A percentile compares a stretch with the other conserved stretches of the same genome.
phyloP scores from a whole-genome alignment of 148 eudicot species.

The Chenopodium quinoa region DNA sequence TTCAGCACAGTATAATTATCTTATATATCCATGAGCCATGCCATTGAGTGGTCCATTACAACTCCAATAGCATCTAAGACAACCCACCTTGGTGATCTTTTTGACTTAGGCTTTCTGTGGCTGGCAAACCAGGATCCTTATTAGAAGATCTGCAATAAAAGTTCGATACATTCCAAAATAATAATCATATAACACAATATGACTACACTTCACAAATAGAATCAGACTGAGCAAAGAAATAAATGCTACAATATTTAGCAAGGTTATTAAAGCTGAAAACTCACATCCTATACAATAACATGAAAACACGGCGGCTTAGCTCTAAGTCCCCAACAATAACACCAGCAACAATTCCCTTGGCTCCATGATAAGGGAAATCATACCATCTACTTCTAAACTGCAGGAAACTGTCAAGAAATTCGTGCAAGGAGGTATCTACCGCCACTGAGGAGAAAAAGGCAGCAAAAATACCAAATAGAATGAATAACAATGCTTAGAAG shows the following conservation, averaged over 20 bases:
- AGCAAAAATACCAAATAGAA: neutral
- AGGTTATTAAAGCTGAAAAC: slow-evolving; percentile 22
- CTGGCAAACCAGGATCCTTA: slow-evolving; percentile 76
- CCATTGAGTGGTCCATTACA: neutral
- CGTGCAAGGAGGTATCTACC: slow-evolving; percentile 64
- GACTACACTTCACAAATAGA: neutral
- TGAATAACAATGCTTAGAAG: slow-evolving; percentile 3
- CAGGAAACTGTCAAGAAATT: slow-evolving; percentile 81
- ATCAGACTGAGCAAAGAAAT: neutral
- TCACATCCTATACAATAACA: slow-evolving; percentile 89
- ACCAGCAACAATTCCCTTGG: slow-evolving; percentile 87
- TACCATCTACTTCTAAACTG: slow-evolving; percentile 92
- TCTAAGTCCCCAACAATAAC: slow-evolving; percentile 88
- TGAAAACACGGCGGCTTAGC: slow-evolving; percentile 80
- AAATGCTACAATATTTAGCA: neutral
- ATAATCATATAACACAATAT: neutral
- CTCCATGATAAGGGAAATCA: slow-evolving; percentile 87
- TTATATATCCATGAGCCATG: neutral
- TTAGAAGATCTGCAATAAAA: slow-evolving; percentile 67
- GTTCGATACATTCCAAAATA: neutral
- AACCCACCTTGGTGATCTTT: slow-evolving; percentile 83
- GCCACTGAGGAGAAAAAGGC: slow-evolving; percentile 54
- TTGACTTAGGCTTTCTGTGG: slow-evolving; percentile 61
- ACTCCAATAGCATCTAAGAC: slow-evolving; percentile 14
- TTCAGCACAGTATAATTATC: neutral